Evolutionary conservation across 2,329 filamentous ascomycete genomes (phyloP).

Genomic region (Scytalidium lignicola): DNA sequence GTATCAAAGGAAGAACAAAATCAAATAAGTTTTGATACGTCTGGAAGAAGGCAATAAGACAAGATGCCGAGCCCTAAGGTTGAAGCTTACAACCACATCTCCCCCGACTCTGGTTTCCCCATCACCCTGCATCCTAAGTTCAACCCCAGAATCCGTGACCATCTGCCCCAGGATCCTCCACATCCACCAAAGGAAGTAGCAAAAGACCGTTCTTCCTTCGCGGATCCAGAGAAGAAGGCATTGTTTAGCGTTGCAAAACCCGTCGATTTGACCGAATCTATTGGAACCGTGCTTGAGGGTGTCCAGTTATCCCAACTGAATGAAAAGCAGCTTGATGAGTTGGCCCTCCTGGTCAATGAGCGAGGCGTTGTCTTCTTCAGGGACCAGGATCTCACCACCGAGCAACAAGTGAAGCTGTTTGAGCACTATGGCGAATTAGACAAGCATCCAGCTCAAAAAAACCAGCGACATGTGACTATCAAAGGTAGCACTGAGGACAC

Average conservation of each 20-base stretch:
- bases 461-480: conserved; percentile 4
- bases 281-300: conserved; percentile 28
- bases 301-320: conserved; percentile 21
- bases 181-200: conserved; percentile 10
- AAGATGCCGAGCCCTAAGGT: conserved; percentile 2
- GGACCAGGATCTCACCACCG: conserved; percentile 15
- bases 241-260: conserved; percentile 34
- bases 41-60: not conserved
- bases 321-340: conserved; percentile 22
- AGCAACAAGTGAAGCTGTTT: conserved; percentile 16
- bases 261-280: conserved; percentile 37
- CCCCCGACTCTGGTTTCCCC: conserved; percentile 16
- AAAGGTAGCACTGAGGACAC: conserved; percentile 5
- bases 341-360: conserved; percentile 27
- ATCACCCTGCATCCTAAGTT: conserved; percentile 16
- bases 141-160: conserved; percentile 16
- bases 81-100: conserved; percentile 21
- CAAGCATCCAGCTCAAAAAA: not conserved
- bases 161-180: conserved; percentile 12
- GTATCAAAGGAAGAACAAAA: not conserved
- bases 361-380: conserved; percentile 18
- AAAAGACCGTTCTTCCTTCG: conserved; percentile 36
- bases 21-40: not conserved
- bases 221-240: conserved; percentile 39
- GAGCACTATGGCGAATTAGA: conserved; percentile 12